Evolutionary conservation across 495 filamentous ascomycete species (phyloP), one percentile per base, ranked within the genome.

Genomic region (Hypomontagnella monticulosa): DNA sequence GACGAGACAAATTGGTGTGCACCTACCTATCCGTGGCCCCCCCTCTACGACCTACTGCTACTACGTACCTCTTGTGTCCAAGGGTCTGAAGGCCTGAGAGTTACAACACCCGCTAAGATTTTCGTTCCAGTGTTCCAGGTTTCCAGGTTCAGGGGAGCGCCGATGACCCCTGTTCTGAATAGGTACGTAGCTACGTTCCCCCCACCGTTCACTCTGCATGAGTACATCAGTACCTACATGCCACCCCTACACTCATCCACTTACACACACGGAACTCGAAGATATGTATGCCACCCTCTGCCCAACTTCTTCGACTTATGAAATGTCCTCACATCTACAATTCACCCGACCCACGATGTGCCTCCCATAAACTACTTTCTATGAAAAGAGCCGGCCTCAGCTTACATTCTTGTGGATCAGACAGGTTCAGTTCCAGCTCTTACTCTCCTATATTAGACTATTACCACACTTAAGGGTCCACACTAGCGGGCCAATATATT

Each of bases 121-220:
- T 50, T 7, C 20, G 63, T 63, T 55, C 47, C 62, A 72, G 63
- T 63, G 61, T 66, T 61, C 70, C 70, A 72, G 63, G 61, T 59
- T 70, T 63, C 71, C 61, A 71, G 67, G 71, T 63, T 71, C 71
- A 73, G 68, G 71, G 71, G 71, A 61, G 61, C 46, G 57, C 19
- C 34, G 36, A 20, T 27, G 10, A 41, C 55, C 57, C 61, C 64
- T 63, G 49, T 52, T 52, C 37, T 15, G 23, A 34, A 49, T 9
- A 54, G 42, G 61, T 73, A 71, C 71, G 61, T 66, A 63, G 47
- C 51, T 66, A 69, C 69, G 38, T 57, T 37, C 30, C 56, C 37
- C 57, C 46, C 42, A 47, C 54, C 44, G 19, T 51, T 14, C 41
- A 34, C 48, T 43, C 27, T 33, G 27, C 48, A 27, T 14, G 10